Conservation (phyloP, 495 filamentous ascomycete genomes). For the Neurospora sp. region DNA sequence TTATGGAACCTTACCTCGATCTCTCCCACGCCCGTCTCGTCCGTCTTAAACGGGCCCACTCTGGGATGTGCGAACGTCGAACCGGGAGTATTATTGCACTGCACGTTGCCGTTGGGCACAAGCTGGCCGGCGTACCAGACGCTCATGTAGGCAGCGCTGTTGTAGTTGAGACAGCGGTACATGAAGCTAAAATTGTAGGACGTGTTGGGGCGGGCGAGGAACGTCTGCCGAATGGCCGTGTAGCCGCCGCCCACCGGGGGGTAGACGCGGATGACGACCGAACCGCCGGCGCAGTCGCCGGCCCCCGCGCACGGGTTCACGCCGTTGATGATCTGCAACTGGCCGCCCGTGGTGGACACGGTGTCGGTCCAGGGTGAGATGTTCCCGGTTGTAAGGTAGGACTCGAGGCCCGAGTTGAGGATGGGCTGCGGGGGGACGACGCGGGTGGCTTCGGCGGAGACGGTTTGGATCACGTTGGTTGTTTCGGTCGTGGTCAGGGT, state of each 20-base stretch:
- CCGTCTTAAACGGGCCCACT: slow-evolving; percentile 10
- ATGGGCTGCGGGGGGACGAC: slow-evolving; percentile 6
- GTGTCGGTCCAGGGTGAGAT: slow-evolving; percentile 10
- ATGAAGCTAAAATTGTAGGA: slow-evolving; percentile 9
- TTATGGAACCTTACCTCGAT: slow-evolving; percentile 12
- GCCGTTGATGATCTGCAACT: slow-evolving; percentile 7
- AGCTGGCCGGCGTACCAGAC: neutral
- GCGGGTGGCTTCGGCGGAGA: slow-evolving; percentile 1
- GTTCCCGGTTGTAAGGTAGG: slow-evolving; percentile 6
- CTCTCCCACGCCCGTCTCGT: slow-evolving; percentile 7
- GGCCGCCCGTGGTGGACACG: slow-evolving; percentile 2
- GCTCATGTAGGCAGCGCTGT: neutral
- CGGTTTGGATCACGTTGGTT: slow-evolving; percentile 4
- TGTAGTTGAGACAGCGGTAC: slow-evolving; percentile 18
- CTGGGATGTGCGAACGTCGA: slow-evolving; percentile 1
- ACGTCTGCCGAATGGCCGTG: slow-evolving; percentile 2
- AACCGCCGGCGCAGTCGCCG: slow-evolving; percentile 9
- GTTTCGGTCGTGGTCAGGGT: slow-evolving; percentile 3
- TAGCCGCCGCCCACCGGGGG: slow-evolving; percentile 6
- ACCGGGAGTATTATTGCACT: no score
- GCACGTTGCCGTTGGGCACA: neutral
- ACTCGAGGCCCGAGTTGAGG: slow-evolving; percentile 8
- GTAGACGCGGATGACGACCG: slow-evolving; percentile 10
- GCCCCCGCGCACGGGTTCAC: slow-evolving; percentile 8
- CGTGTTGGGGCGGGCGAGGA: slow-evolving; percentile 9